phyloP scores from a whole-genome alignment of 2,329 filamentous ascomycete species.

The Fusarium coicis region DNA sequence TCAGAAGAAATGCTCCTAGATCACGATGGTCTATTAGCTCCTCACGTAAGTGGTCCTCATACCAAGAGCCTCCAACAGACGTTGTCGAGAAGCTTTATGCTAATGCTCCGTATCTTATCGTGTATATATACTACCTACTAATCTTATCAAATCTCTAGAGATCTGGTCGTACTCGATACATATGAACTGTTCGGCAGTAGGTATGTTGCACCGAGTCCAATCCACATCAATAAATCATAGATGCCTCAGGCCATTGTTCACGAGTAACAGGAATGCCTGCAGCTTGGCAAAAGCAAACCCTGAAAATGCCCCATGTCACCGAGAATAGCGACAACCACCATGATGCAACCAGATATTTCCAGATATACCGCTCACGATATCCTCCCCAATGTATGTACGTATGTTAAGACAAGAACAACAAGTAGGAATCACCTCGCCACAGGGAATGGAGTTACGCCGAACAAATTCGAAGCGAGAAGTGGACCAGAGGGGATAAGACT shows the following conservation, averaged over 20 bases:
- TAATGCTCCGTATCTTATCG: neutral
- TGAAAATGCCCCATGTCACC: neutral
- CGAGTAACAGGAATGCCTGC: neutral
- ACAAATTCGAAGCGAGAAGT: slow-evolving; percentile 1
- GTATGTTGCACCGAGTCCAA: neutral
- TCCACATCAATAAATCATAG: neutral
- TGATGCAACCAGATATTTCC: slow-evolving; percentile 21
- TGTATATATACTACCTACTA: neutral
- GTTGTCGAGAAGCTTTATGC: neutral
- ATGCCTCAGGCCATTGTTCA: neutral
- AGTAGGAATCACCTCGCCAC: slow-evolving; percentile 11
- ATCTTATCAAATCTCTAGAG: neutral
- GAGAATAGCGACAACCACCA: slow-evolving; percentile 29
- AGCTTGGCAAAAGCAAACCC: neutral
- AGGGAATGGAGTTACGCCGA: slow-evolving; percentile 31
- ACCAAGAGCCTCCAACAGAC: slow-evolving; percentile 11
- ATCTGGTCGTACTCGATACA: neutral
- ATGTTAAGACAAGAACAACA: neutral
- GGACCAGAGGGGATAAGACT: slow-evolving; percentile 3
- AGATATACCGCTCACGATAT: slow-evolving; percentile 23
- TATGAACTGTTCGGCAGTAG: neutral
- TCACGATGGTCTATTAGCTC: neutral
- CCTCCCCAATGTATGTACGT: slow-evolving; percentile 7
- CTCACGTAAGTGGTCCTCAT: slow-evolving; percentile 1
- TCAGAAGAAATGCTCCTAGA: neutral